Percentiles rank a stretch among this genome's conserved stretches.
Evolutionary conservation across 2,329 filamentous ascomycete species (phyloP).

Genomic region (Penicillium sp.): DNA sequence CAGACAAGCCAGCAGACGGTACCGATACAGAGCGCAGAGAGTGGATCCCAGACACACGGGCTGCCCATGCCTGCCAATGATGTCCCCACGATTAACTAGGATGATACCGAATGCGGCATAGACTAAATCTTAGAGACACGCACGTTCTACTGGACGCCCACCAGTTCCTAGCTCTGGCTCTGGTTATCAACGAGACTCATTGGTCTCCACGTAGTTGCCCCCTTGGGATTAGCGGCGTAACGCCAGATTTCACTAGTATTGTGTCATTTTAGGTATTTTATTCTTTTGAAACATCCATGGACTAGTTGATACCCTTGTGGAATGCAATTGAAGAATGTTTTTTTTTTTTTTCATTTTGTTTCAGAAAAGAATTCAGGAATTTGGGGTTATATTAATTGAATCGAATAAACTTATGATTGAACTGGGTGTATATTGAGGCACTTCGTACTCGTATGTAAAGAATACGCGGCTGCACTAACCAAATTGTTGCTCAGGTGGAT

Average conservation of each 20-base stretch:
- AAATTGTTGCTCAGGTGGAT: not conserved
- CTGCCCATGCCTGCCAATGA: constrained; percentile 2
- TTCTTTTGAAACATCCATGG: not conserved
- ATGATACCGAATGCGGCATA: constrained; percentile 23
- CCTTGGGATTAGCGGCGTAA: constrained; percentile 15
- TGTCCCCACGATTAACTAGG: constrained; percentile 13
- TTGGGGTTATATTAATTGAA: not conserved
- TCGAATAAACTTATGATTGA: not conserved
- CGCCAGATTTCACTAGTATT: constrained; percentile 10
- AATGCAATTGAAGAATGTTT: constrained; percentile 2
- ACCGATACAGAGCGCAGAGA: constrained; percentile 12
- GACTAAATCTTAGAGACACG: constrained; percentile 23
- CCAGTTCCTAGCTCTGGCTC: constrained; percentile 20
- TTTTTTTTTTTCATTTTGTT: not conserved
- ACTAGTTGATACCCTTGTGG: not conserved
- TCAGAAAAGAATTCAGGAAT: not conserved
- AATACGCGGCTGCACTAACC: not conserved
- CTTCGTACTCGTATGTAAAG: not conserved
- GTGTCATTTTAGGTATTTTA: constrained; percentile 3
- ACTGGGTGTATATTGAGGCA: not conserved
- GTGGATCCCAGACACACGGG: constrained; percentile 9
- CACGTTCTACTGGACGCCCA: constrained; percentile 17
- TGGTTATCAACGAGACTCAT: constrained; percentile 11
- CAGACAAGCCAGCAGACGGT: constrained; percentile 12
- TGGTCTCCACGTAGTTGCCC: constrained; percentile 14